These are phyloP conservation scores for Punctularia strigosozonata DNA, from an alignment of 768 basidiomycete genomes.

Conservation along the genomic window DNA sequence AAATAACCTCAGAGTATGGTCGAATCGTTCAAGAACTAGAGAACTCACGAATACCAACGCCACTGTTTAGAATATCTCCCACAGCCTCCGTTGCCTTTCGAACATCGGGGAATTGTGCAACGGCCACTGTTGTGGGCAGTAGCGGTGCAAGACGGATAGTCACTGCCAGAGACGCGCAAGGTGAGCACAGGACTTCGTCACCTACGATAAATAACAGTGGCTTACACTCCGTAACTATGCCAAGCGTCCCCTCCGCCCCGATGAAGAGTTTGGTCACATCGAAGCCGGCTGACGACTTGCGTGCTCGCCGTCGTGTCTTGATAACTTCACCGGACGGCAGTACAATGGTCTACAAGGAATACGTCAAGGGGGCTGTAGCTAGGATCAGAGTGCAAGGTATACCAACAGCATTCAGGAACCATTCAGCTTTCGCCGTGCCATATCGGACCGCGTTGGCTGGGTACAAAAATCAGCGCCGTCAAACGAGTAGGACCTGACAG, in stretches of 20 bases:
- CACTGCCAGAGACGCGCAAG: slow-evolving; percentile 24
- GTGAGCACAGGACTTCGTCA: neutral
- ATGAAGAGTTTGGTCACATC: slow-evolving; percentile 81
- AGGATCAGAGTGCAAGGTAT: too few relatives aligned
- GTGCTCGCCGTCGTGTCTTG: slow-evolving; percentile 66
- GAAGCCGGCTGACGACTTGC: slow-evolving; percentile 84
- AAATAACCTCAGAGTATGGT: slow-evolving; percentile 1
- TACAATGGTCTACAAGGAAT: slow-evolving; percentile 58
- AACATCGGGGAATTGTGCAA: slow-evolving; percentile 73
- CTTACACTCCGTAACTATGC: slow-evolving; percentile 78
- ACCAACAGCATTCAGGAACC: slow-evolving; percentile 76
- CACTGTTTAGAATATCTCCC: slow-evolving; percentile 56
- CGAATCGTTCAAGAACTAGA: neutral
- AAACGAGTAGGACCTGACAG: too few relatives aligned
- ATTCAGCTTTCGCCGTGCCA: slow-evolving; percentile 82
- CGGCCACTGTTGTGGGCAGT: slow-evolving; percentile 72
- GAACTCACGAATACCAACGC: slow-evolving; percentile 63
- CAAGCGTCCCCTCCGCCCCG: slow-evolving; percentile 73
- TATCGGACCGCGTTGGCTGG: slow-evolving; percentile 74
- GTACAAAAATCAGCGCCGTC: neutral
- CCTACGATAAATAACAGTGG: neutral
- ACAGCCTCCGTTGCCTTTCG: slow-evolving; percentile 65
- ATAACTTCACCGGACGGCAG: slow-evolving; percentile 84
- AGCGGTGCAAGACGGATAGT: slow-evolving; percentile 76
- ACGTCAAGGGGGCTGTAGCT: neutral